Base-by-base conservation (phyloP, 257 asterid species). In the Voacanga thouarsii region DNA sequence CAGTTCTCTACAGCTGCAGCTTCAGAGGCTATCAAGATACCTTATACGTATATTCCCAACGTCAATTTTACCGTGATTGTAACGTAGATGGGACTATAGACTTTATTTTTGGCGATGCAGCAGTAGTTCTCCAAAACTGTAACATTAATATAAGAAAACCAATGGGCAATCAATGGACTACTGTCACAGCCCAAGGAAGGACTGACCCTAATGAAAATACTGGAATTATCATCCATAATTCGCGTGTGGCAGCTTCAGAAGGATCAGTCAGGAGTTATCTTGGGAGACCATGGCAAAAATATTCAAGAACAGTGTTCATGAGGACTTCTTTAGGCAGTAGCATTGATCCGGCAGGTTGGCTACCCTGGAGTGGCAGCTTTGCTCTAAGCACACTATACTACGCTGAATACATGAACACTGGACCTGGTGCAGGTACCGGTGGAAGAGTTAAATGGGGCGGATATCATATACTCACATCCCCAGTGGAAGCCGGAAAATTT, bases 11-110 rank as follows among this genome's bases (percentile, higher is more conserved):
- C 73, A 8, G 78, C 2, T 89, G 96, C 83, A 87, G 97, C 82
- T 89, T 91, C 84, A 84, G 82, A 70, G 94, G 92, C 50, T 86
- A 91, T 63, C 96, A 89, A 74, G 96, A 91, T 84, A 89, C 94
- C 15, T 84, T 91, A 19, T 89, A 88, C 49, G 89, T 84, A 75
- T 76, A 88, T 81, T 63, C 92, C 33, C 85, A 82, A 0, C 85
- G 94, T 0, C 94, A 89, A 18, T 91, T 91, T 44, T 91, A 86
- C n/a, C 91, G 92, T 16, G 74, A 83, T 0, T 91, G 93, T 57
- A 81, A 87, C 75, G 51, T 89, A 1, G 80, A 87, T 44, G 94
- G 97, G 21, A 91, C 94, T 0, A 12, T 84, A 6, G 97, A 89
- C 30, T 88, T 91, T 87, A 88, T 91, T 11, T 91, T 91, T 74